Percentiles rank a stretch among this genome's conserved stretches.
phyloP scores from a whole-genome alignment of 805 yeast genomes.

The Starmerella asiatica region DNA sequence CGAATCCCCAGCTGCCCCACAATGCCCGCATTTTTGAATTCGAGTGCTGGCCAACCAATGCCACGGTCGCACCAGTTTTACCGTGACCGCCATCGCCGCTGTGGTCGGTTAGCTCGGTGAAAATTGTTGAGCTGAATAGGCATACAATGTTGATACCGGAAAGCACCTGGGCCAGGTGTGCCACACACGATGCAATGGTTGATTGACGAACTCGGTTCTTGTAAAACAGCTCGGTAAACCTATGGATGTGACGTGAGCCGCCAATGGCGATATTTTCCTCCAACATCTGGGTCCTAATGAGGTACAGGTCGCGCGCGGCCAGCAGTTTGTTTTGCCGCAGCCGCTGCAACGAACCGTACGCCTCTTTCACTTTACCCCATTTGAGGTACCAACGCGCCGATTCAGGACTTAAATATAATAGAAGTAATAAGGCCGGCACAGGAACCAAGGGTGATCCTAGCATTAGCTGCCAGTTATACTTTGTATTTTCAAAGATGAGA shows the following conservation, averaged over 20 bases:
- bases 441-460: conserved; percentile 45
- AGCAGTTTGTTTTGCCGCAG: conserved; percentile 37
- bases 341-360: conserved; percentile 36
- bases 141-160: conserved; percentile 86
- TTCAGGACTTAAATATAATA: conserved; percentile 49
- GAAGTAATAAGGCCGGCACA: conserved; percentile 40
- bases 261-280: conserved; percentile 39
- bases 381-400: conserved; percentile 59
- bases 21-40: conserved; percentile 40
- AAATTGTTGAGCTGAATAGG: conserved; percentile 68
- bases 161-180: conserved; percentile 82
- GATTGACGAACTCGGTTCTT: conserved; percentile 62
- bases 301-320: conserved; percentile 55
- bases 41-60: conserved; percentile 10
- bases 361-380: conserved; percentile 36
- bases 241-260: conserved; percentile 18
- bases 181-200: conserved; percentile 63
- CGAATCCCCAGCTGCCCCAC: conserved; percentile 77
- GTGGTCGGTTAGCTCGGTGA: conserved; percentile 36
- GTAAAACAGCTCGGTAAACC: conserved; percentile 18
- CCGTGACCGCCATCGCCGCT: conserved; percentile 14
- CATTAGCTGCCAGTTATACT: conserved; percentile 52
- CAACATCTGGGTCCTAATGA: conserved; percentile 40
- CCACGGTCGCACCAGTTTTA: conserved; percentile 16
- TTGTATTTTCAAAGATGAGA: conserved; percentile 26